phyloP scores from a whole-genome alignment of 2,329 filamentous ascomycete species.

The Pyrenochaeta sp. region DNA sequence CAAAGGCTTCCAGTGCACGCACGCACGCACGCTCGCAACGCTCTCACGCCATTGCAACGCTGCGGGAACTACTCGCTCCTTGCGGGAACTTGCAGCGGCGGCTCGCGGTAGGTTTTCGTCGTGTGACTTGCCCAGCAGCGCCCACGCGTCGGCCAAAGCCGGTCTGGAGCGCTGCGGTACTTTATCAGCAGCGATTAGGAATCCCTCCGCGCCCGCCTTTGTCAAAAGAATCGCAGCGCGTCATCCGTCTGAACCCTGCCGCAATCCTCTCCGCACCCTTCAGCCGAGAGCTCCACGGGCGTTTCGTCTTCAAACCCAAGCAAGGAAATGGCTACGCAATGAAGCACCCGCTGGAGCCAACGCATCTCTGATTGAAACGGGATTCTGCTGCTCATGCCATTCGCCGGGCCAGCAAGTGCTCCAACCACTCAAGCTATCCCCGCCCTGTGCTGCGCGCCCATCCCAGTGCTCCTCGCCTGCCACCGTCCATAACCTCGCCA shows the following conservation, averaged over 20 bases:
- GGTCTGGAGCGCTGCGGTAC: slow-evolving; percentile 26
- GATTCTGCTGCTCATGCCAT: slow-evolving; percentile 39
- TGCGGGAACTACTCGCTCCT: slow-evolving; percentile 3
- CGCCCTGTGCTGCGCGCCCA: slow-evolving; percentile 28
- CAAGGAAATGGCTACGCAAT: slow-evolving; percentile 19
- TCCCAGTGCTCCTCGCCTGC: slow-evolving; percentile 29
- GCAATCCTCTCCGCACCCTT: slow-evolving; percentile 31
- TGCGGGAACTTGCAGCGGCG: slow-evolving; percentile 3
- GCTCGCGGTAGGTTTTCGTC: slow-evolving; percentile 21
- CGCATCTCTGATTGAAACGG: slow-evolving; percentile 37
- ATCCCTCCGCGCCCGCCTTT: slow-evolving; percentile 32
- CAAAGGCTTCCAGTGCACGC: slow-evolving; percentile 13
- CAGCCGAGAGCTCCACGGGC: slow-evolving; percentile 23
- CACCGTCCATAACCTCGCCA: slow-evolving; percentile 17
- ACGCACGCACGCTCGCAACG: no score
- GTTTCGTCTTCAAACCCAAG: slow-evolving; percentile 31
- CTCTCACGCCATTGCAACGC: slow-evolving; percentile 5
- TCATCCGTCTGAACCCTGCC: slow-evolving; percentile 36
- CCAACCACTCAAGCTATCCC: slow-evolving; percentile 38
- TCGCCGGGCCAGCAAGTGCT: slow-evolving; percentile 43
- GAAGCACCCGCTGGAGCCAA: slow-evolving; percentile 44
- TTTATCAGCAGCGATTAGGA: slow-evolving; percentile 39
- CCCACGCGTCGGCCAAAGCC: slow-evolving; percentile 20
- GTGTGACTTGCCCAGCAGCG: slow-evolving; percentile 33
- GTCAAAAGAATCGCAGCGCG: slow-evolving; percentile 33